Conservation (phyloP, 2,329 filamentous ascomycete genomes). For the Penicillium sumatraense region DNA sequence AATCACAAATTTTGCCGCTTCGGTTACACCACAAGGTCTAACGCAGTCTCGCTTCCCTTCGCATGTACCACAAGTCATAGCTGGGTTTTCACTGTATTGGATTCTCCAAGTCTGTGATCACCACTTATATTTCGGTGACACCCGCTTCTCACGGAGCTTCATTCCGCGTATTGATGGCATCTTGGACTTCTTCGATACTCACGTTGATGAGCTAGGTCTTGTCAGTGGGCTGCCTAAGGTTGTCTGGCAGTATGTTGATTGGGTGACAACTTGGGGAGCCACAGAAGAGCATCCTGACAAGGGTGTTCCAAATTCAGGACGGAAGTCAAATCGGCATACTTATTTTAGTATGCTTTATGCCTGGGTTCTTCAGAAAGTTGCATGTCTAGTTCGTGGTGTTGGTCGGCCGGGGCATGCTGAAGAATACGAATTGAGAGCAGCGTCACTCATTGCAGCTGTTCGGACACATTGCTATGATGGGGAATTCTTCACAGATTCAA, state of each 20-base stretch:
- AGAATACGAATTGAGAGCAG: conserved; percentile 32
- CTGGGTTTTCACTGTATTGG: conserved; percentile 40
- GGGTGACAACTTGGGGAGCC: conserved; percentile 38
- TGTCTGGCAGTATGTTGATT: conserved; percentile 42
- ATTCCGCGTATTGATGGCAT: conserved; percentile 30
- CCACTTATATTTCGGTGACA: conserved; percentile 36
- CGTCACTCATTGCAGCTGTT: conserved; percentile 25
- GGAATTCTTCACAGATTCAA: conserved; percentile 38
- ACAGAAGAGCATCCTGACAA: conserved; percentile 39
- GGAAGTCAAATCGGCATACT: conserved; percentile 43
- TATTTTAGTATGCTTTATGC: conserved; percentile 49
- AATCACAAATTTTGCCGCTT: conserved; percentile 37
- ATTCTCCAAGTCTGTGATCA: conserved; percentile 38
- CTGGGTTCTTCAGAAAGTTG: conserved; percentile 40
- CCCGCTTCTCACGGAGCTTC: conserved; percentile 24
- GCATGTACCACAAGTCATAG: conserved; percentile 35
- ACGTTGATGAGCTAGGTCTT: conserved; percentile 25
- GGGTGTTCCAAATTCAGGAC: conserved; percentile 46
- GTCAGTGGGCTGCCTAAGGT: conserved; percentile 28
- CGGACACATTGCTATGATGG: conserved; percentile 36
- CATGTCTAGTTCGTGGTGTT: conserved; percentile 36
- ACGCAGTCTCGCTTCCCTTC: conserved; percentile 37
- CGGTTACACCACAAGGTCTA: conserved; percentile 32
- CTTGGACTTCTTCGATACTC: conserved; percentile 28
- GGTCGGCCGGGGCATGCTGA: conserved; percentile 37